These are phyloP conservation scores for Inga laurina DNA, from an alignment of 306 rosid species.

Conservation along the genomic window DNA sequence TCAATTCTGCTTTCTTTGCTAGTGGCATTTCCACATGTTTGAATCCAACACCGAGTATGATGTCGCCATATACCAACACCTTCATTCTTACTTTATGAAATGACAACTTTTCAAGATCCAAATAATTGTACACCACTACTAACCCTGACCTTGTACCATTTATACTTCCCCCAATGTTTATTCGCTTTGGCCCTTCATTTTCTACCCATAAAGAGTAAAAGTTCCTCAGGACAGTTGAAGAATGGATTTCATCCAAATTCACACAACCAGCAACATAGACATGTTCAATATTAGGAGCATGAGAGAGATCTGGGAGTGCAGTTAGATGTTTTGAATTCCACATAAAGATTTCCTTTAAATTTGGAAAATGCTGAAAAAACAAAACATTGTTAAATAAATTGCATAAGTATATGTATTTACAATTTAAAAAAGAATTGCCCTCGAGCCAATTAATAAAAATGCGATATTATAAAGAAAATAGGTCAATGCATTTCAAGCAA, in stretches of 20 bases:
- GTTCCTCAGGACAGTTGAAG: neutral
- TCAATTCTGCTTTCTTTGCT: neutral
- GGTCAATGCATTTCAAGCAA: no score
- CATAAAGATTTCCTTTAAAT: no score
- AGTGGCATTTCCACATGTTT: neutral
- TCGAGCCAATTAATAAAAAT: no score
- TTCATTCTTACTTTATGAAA: neutral
- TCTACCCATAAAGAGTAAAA: neutral
- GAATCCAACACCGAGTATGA: neutral
- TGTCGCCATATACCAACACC: neutral
- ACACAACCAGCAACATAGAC: neutral
- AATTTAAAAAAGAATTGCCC: no score
- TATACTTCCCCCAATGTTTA: neutral
- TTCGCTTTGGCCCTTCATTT: neutral
- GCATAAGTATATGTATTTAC: no score
- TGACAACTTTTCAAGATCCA: neutral
- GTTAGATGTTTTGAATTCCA: no score
- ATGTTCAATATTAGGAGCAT: no score
- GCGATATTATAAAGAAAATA: no score
- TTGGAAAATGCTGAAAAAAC: no score
- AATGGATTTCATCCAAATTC: neutral
- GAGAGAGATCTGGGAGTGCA: no score
- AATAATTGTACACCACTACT: neutral
- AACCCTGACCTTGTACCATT: neutral
- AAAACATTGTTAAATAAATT: no score